Evolutionary conservation across 306 rosid genomes (phyloP), one percentile per base, ranked within the genome.

Genomic region (Hippophae tibetana): DNA sequence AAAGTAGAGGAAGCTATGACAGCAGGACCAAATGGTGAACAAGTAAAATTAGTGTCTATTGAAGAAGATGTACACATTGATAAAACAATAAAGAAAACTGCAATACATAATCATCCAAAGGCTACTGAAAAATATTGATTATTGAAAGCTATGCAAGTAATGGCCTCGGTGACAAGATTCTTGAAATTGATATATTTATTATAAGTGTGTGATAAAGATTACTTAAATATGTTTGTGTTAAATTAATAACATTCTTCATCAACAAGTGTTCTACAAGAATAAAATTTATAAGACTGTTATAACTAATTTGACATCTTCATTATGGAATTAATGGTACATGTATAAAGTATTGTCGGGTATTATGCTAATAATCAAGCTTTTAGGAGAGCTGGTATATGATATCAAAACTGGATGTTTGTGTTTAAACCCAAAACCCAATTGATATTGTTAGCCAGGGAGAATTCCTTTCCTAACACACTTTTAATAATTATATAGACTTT

Each of bases 31-130:
- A 66, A 67, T 52, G 95, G 95, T 31, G 14, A 9, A 40, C 5
- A 66, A 43, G 14, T 70, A 3, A 77, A 71, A 7, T 65, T 76
- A 9, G 14, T 80, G 42, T 25, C 86, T 1, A 73, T 84, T 23
- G 89, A 84, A 54, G 92, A 87, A 56, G 93, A 87, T 43, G 74
- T 79, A 8, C 86, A 74, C 10, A 7, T 80, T 11, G 80, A 76
- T 5, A 86, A 66, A 63, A 69, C 42, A 52, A 72, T 84, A 54
- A 72, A 12, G 43, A 82, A 83, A 65, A 57, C 13, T 0, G 57
- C 81, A 44, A 66, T 47, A 41, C 60, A 64, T 40, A 47, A 47
- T 7, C 43, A 75, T 69, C 67, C 66, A 13, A 57, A n/a, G 58
- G 48, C 26, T 42, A 74, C 61, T 11, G 70, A 56, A 40, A 62